Percentiles rank a stretch among this genome's conserved stretches.
Conservation (phyloP, 1,284 basidiomycete genomes). For the Earliella scabrosa region DNA sequence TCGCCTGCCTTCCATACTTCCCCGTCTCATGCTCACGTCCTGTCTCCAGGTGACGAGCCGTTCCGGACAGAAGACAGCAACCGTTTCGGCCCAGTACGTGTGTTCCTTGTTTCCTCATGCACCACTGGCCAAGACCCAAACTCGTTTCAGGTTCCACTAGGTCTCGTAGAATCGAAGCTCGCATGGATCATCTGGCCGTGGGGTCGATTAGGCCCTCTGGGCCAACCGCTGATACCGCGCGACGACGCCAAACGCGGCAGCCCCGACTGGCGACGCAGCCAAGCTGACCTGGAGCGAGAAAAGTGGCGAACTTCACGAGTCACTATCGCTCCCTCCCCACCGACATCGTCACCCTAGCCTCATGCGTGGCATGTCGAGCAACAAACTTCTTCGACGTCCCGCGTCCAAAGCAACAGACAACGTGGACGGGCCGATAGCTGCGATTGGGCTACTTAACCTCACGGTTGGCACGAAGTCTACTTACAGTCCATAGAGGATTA, state of each 20-base stretch:
- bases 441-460: too few species aligned
- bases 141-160: slow-evolving; percentile 60
- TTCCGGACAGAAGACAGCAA: slow-evolving; percentile 77
- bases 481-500: slow-evolving; percentile 25
- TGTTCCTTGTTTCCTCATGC: background rate
- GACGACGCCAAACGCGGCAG: slow-evolving; percentile 34
- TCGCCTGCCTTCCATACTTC: background rate
- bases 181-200: slow-evolving; percentile 66
- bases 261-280: slow-evolving; percentile 47
- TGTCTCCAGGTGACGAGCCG: slow-evolving; percentile 58
- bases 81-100: slow-evolving; percentile 67
- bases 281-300: slow-evolving; percentile 51
- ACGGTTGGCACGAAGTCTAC: slow-evolving; percentile 9
- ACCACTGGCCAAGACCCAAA: too few species aligned
- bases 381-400: too few species aligned
- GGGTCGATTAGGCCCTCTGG: slow-evolving; percentile 52
- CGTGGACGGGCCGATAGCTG: background rate
- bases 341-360: background rate
- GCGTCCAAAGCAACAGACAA: too few species aligned
- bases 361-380: too few species aligned
- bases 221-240: slow-evolving; percentile 31
- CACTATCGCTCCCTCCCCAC: slow-evolving; percentile 21
- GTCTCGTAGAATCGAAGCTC: slow-evolving; percentile 65
- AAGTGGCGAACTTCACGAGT: slow-evolving; percentile 49
- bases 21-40: background rate